Evolutionary conservation across 495 filamentous ascomycete species (phyloP).

Genomic region (Daldinia loculata): DNA sequence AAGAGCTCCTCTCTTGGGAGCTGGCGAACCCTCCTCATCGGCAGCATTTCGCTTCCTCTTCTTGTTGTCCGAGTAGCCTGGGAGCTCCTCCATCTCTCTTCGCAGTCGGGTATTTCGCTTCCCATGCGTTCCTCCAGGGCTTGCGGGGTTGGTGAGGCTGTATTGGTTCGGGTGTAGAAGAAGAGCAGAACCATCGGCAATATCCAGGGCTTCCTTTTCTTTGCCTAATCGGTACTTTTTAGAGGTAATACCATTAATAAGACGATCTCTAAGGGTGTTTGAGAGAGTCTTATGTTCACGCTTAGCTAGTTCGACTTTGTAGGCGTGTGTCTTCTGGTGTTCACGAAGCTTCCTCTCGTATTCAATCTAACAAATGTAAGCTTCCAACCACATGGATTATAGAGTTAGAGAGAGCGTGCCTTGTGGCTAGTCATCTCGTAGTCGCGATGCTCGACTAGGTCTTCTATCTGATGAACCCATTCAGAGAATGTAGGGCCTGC

Average conservation of each 20-base stretch:
- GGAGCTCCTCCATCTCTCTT: conserved; percentile 80
- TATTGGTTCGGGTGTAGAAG: conserved; percentile 94
- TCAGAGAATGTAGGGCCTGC: conserved; percentile 81
- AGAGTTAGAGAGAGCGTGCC: conserved; percentile 61
- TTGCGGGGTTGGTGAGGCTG: conserved; percentile 79
- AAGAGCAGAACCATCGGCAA: conserved; percentile 85
- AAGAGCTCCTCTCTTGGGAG: conserved; percentile 58
- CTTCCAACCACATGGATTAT: conserved; percentile 22
- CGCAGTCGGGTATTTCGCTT: conserved; percentile 85
- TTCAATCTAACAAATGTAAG: conserved; percentile 53
- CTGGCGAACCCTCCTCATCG: conserved; percentile 76
- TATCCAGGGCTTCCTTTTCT: conserved; percentile 89
- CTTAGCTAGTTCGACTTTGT: conserved; percentile 75
- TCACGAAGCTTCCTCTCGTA: conserved; percentile 64
- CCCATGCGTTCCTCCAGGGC: conserved; percentile 80
- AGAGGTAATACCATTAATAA: conserved; percentile 76
- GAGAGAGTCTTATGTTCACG: conserved; percentile 83
- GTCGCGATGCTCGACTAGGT: conserved; percentile 84
- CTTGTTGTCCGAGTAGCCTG: conserved; percentile 68
- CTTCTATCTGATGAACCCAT: conserved; percentile 85
- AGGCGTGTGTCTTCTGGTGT: conserved; percentile 62
- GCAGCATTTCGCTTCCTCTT: conserved; percentile 82
- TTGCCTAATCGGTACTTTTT: conserved; percentile 80
- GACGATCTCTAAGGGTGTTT: conserved; percentile 80
- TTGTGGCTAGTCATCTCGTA: conserved; percentile 75